A percentile compares a stretch with the other conserved stretches of the same genome.
phyloP scores from a whole-genome alignment of 352 stramenopile species.

The Globisporangium paroecandrum region DNA sequence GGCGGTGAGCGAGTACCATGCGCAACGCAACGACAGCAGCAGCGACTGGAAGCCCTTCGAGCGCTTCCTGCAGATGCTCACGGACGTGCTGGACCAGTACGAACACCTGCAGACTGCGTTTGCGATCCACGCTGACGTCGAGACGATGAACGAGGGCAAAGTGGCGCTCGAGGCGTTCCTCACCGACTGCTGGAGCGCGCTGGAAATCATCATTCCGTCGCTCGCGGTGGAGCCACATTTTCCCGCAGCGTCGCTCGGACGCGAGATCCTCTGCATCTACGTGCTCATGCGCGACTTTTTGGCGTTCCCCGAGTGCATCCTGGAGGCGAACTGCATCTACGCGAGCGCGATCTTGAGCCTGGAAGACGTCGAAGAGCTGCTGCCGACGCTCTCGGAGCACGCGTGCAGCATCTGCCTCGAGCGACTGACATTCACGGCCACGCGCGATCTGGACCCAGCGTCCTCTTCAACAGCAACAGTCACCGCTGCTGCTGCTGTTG shows the following conservation, averaged over 20 bases:
- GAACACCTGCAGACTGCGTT: slow-evolving; percentile 40
- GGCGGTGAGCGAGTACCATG: slow-evolving; percentile 22
- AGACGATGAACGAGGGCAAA: slow-evolving; percentile 33
- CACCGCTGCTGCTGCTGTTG: neutral
- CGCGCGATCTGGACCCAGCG: slow-evolving; percentile 18
- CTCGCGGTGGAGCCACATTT: slow-evolving; percentile 45
- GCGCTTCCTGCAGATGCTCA: slow-evolving; percentile 37
- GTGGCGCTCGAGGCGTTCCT: slow-evolving; percentile 45
- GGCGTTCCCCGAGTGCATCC: slow-evolving; percentile 38
- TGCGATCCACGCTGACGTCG: slow-evolving; percentile 33
- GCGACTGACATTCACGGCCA: slow-evolving; percentile 21
- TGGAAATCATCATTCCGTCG: slow-evolving; percentile 43
- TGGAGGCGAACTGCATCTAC: slow-evolving; percentile 52
- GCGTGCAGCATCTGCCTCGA: slow-evolving; percentile 65
- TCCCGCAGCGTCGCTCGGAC: slow-evolving; percentile 22
- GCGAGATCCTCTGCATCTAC: slow-evolving; percentile 43
- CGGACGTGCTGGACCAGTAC: slow-evolving; percentile 35
- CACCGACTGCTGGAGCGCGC: slow-evolving; percentile 36
- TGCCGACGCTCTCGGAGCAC: slow-evolving; percentile 29
- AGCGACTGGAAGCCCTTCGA: slow-evolving; percentile 50
- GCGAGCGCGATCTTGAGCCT: slow-evolving; percentile 56
- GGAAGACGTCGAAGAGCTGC: slow-evolving; percentile 43
- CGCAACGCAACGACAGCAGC: slow-evolving; percentile 17
- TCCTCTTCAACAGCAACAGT: neutral
- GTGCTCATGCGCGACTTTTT: slow-evolving; percentile 53